Conservation (phyloP, 1,284 basidiomycete genomes). For the Coniferiporia sulphurascens region DNA sequence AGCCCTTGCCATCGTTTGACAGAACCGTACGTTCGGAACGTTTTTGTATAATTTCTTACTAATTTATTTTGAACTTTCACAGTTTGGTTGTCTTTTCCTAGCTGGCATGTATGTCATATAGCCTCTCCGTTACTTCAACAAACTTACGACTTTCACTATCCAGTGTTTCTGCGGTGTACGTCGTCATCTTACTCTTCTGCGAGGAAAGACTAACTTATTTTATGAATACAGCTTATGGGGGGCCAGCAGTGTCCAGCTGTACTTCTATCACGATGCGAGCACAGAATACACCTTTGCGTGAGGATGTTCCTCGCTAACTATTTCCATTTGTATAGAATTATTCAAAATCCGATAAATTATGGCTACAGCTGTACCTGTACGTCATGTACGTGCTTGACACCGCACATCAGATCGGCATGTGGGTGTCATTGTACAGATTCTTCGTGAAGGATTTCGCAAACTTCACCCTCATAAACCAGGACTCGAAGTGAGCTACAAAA, state of each 20-base stretch:
- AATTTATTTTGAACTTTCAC: too few relatives aligned
- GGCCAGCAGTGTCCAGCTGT: background rate
- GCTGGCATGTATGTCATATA: background rate
- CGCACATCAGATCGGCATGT: background rate
- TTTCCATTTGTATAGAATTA: background rate
- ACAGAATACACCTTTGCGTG: background rate
- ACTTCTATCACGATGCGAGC: background rate
- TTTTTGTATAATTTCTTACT: too few relatives aligned
- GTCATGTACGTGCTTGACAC: background rate
- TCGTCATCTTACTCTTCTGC: background rate
- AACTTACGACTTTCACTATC: background rate
- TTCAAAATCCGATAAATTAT: background rate
- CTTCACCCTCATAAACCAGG: background rate
- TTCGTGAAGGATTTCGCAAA: background rate
- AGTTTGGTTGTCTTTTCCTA: background rate
- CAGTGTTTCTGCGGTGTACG: background rate
- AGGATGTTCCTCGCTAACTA: background rate
- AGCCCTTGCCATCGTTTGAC: too few relatives aligned
- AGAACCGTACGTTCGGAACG: too few relatives aligned
- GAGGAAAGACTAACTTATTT: background rate
- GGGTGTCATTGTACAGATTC: background rate
- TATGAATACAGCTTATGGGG: background rate
- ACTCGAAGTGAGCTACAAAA: background rate
- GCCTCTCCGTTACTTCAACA: background rate
- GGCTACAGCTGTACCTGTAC: background rate